Conservation (phyloP, 2,329 filamentous ascomycete genomes). For the Epichloe gansuensis region DNA sequence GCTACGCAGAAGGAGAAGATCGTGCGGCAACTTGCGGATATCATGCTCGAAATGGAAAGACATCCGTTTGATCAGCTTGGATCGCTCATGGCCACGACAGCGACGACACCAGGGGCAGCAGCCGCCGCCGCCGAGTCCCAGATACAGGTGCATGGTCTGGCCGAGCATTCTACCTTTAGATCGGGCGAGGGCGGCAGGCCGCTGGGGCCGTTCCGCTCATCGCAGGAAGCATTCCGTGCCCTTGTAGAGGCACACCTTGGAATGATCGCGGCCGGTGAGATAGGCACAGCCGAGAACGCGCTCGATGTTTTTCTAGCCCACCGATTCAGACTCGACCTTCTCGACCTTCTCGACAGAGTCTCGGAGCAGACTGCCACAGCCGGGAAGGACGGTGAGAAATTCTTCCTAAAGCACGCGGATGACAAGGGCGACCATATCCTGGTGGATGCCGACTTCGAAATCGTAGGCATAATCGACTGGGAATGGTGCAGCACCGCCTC, state of each 20-base stretch:
- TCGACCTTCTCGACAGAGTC: background rate
- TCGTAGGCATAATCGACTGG: conserved; percentile 5
- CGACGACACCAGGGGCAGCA: background rate
- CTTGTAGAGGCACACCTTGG: conserved; percentile 11
- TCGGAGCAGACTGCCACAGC: too few species aligned
- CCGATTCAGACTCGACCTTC: background rate
- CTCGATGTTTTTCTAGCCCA: background rate
- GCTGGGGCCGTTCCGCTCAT: conserved; percentile 14
- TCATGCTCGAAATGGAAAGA: conserved; percentile 19
- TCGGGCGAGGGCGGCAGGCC: conserved; percentile 1
- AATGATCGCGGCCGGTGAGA: conserved; percentile 10
- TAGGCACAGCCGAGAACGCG: background rate
- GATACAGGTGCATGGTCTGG: background rate
- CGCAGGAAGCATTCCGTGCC: conserved; percentile 8
- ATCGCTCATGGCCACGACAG: conserved; percentile 9
- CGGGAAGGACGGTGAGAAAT: too few species aligned
- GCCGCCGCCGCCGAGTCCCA: background rate
- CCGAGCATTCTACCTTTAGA: background rate
- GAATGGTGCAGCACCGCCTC: conserved; percentile 13
- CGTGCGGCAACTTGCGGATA: conserved; percentile 18
- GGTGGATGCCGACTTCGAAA: too few species aligned
- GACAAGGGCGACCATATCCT: too few species aligned
- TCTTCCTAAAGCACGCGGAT: too few species aligned
- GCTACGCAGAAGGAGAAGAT: conserved; percentile 17
- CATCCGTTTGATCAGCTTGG: conserved; percentile 18